Base-by-base conservation (phyloP, 352 stramenopile genomes). In the Pythium biforme region DNA sequence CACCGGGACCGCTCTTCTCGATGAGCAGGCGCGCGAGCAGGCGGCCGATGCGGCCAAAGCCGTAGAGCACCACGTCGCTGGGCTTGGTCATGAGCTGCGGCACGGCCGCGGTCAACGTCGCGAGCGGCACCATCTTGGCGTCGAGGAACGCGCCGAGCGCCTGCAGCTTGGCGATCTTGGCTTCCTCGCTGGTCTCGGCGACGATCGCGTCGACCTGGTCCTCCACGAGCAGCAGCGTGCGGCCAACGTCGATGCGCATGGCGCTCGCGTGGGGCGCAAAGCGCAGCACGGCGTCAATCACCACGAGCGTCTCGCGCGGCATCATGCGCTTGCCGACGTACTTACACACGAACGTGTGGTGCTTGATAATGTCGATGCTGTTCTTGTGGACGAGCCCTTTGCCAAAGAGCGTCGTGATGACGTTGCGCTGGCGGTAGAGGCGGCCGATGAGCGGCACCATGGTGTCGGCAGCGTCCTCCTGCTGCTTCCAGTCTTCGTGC, bases 11-110 rank as follows among this genome's bases (percentile, higher is more conserved):
- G 70, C 85, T 92, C 71, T 94, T 93, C 59, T 92, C 82, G 51
- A 96, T 94, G 19, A 95, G 73, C 48, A 95, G 59, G 15, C 81
- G 73, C 57, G 81, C 83, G 43, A 92, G 59, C 25, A 96, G 69
- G 15, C 88, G 82, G 29, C 88, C 88, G 37, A 96, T 96, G 34
- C 88, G 86, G n/a, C 87, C 88, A 50, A 95, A 95, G 19, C 88
- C 88, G 54, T 96, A 94, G 26, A 96, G 73, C 43, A 94, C 72
- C 29, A 96, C 86, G 65, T 94, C 82, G 52, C 78, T 84, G 27
- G 88, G 79, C 69, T 89, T 89, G 51, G 73, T 75, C 63, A 86
- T 75, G 39, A 39, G 39, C 43, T 49, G 50, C 8, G 47, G 20
- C 11, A 71, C 34, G 7, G 69, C 47, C 8, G 39, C 9, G 1